Evolutionary conservation across 805 yeast species (phyloP), one percentile per base, ranked within the genome.

Genomic region (Schizosaccharomyces osmophilus): DNA sequence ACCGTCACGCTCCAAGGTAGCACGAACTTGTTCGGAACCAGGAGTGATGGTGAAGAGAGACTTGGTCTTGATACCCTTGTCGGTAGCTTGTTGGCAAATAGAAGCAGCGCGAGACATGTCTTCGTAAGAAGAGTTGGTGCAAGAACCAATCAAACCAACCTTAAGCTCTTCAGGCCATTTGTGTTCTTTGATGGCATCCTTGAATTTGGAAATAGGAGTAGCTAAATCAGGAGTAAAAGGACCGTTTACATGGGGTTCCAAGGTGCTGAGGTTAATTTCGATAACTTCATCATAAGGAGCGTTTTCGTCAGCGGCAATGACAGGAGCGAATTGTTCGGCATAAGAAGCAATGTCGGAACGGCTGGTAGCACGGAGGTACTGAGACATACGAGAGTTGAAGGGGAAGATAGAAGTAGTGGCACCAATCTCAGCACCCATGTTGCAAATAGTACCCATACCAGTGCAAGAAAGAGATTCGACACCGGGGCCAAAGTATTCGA

Each of bases 391-490:
- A 60, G 79, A 81, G 69, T 84, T 88, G 80, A 82, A 90, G 65
- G 98, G 98, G 87, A 93, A 93, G 62, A 87, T 82, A 29, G 97
- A 90, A 55, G 98, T 93, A 48, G 98, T 93, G 55, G 98, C 98
- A 74, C 98, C 98, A 63, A 93, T 88, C 76, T 93, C 98, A 62
- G 98, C 98, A 72, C 98, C 98, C 98, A 93, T 93, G 75, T 93
- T 93, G 80, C 97, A 90, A 73, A 93, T 90, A 64, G 98, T 93
- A 64, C 95, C 98, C 98, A 93, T 93, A 77, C 98, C 98, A 43
- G 98, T 93, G 77, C 95, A 87, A 29, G 95, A 84, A 69, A 93
- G 80, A 62, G 84, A 76, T 64, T 83, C 77, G 58, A 88, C 95
- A 76, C 98, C 98, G 62, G 83, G 87, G 70, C 98, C 98, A 70